phyloP scores from a whole-genome alignment of 805 yeast genomes.

The Cephaloascus fragrans region DNA sequence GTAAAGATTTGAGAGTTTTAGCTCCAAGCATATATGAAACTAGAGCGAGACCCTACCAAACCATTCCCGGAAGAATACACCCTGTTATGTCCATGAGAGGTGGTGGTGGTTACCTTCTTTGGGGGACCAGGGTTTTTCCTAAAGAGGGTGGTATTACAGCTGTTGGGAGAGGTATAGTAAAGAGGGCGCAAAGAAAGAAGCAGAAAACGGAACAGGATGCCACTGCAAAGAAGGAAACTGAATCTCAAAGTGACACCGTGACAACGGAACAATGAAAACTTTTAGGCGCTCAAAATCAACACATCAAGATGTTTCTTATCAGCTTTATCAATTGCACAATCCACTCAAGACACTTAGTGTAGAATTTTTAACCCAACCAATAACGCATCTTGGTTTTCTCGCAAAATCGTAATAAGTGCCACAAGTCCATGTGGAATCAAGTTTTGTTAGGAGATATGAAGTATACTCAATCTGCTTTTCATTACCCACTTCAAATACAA shows the following conservation, averaged over 20 bases:
- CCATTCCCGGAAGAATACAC: slow-evolving; percentile 88
- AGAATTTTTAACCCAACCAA: slow-evolving; percentile 42
- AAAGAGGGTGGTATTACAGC: slow-evolving; percentile 47
- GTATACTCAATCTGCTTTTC: slow-evolving; percentile 42
- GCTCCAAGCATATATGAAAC: slow-evolving; percentile 82
- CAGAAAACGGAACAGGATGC: slow-evolving; percentile 7
- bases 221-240: slow-evolving; percentile 3
- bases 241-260: slow-evolving; percentile 4
- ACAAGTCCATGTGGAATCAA: slow-evolving; percentile 33
- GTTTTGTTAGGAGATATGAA: slow-evolving; percentile 5
- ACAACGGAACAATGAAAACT: too few species aligned
- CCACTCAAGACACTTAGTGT: slow-evolving; percentile 7
- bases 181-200: slow-evolving; percentile 21
- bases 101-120: slow-evolving; percentile 80
- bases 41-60: slow-evolving; percentile 79
- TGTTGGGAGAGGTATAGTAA: slow-evolving; percentile 54
- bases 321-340: too few species aligned
- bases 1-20: slow-evolving; percentile 58
- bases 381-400: slow-evolving; percentile 46
- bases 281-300: background rate
- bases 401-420: slow-evolving; percentile 42
- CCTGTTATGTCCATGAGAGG: slow-evolving; percentile 92
- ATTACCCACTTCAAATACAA: slow-evolving; percentile 74
- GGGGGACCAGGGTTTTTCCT: slow-evolving; percentile 76
- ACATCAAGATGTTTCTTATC: background rate